These are phyloP conservation scores for Gaultheria prostrata DNA, from an alignment of 148 eudicot species.

Conservation along the genomic window DNA sequence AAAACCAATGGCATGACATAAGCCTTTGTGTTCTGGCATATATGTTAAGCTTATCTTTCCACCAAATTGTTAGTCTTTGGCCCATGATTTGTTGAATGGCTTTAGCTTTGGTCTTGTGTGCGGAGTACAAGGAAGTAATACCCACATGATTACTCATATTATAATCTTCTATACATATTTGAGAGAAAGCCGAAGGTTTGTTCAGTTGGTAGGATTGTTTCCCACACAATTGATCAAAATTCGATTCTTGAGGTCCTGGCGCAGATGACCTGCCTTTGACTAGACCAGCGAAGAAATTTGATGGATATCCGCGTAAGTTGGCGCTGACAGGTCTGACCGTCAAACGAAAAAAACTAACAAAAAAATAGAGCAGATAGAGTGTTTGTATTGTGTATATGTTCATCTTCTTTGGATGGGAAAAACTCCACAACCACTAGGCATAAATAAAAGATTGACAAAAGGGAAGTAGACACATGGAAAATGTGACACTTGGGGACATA, in stretches of 20 bases:
- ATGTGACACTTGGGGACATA: slow-evolving; percentile 16
- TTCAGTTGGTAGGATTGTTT: no score
- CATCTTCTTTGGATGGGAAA: background rate
- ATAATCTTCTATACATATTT: background rate
- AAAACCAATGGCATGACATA: slow-evolving; percentile 6
- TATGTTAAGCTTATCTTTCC: slow-evolving; percentile 17
- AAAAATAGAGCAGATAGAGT: background rate
- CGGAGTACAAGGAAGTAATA: slow-evolving; percentile 13
- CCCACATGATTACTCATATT: background rate
- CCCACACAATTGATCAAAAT: no score
- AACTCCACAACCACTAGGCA: slow-evolving; percentile 11
- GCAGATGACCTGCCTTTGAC: no score
- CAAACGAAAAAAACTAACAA: no score
- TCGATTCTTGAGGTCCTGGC: no score
- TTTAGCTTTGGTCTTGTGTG: slow-evolving; percentile 16
- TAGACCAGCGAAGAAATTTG: no score
- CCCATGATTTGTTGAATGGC: slow-evolving; percentile 20
- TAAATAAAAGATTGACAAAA: background rate
- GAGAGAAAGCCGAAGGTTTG: background rate
- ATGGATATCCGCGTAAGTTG: no score
- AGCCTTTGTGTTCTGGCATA: background rate
- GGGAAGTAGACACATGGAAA: slow-evolving; percentile 18
- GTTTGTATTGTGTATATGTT: background rate
- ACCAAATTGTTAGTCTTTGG: slow-evolving; percentile 7
- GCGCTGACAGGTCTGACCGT: no score